Percentiles rank a stretch among this genome's conserved stretches.
Conservation (phyloP, 2,329 filamentous ascomycete genomes). For the Aureobasidium namibiae region DNA sequence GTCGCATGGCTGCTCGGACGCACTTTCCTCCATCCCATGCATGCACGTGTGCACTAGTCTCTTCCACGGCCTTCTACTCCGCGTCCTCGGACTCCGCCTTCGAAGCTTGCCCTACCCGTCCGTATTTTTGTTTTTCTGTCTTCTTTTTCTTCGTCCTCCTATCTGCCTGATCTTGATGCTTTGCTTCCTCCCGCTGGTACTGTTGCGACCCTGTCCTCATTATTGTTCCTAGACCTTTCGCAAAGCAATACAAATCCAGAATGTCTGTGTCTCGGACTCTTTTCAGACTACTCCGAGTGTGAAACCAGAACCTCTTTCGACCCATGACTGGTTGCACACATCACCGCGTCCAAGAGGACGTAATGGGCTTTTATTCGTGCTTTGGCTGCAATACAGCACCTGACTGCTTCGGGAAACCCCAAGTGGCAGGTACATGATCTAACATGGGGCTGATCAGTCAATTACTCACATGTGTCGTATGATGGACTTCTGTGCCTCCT, state of each 20-base stretch:
- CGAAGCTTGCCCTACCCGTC: background rate
- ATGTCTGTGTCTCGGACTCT: background rate
- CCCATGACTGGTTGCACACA: background rate
- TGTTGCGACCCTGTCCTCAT: background rate
- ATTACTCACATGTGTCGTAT: background rate
- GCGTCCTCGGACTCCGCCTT: background rate
- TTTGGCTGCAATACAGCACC: background rate
- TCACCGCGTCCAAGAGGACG: background rate
- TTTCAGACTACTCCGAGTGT: background rate
- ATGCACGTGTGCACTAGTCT: background rate
- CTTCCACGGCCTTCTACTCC: slow-evolving; percentile 9
- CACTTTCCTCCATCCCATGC: background rate
- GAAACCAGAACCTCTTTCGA: background rate
- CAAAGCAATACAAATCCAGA: background rate
- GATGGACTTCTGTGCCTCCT: slow-evolving; percentile 1
- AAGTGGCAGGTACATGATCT: background rate
- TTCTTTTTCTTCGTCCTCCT: background rate
- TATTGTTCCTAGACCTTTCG: background rate
- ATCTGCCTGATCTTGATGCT: background rate
- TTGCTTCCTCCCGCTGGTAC: background rate
- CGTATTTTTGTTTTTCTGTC: background rate
- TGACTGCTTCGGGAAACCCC: background rate
- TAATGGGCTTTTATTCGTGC: background rate
- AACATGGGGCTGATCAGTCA: background rate
- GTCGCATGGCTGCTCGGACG: background rate